These are phyloP conservation scores for Lipomyces japonicus DNA, from an alignment of 805 yeast genomes.

Conservation along the genomic window DNA sequence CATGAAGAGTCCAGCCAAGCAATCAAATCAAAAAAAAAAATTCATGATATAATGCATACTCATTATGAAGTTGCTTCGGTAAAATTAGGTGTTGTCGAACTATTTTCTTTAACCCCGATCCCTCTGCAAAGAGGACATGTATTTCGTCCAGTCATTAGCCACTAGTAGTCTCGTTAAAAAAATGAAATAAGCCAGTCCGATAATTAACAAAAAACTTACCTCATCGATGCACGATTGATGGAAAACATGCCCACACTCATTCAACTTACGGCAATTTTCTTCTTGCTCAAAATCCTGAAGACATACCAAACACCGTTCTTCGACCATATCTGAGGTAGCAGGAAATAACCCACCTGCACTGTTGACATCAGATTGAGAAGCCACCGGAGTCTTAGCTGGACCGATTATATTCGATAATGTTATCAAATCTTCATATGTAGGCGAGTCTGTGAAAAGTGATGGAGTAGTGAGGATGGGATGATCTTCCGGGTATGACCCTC, in stretches of 20 bases:
- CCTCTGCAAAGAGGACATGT: constrained; percentile 49
- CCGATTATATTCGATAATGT: constrained; percentile 49
- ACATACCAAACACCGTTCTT: constrained; percentile 49
- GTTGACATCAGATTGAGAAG: constrained; percentile 43
- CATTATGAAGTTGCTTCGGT: neutral
- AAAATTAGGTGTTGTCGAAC: neutral
- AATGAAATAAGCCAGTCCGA: neutral
- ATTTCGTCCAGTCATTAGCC: constrained; percentile 45
- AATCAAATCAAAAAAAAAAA: neutral
- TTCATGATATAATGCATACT: neutral
- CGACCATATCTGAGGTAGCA: constrained; percentile 6
- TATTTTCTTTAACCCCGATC: constrained; percentile 36
- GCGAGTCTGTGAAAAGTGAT: constrained; percentile 46
- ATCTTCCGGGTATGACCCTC: constrained; percentile 49
- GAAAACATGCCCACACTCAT: constrained; percentile 49
- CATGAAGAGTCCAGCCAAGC: too few species aligned
- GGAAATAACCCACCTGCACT: constrained; percentile 40
- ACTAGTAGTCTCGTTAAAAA: constrained; percentile 23
- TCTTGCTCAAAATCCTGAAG: constrained; percentile 46
- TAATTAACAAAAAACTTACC: too few species aligned
- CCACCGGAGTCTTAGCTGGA: constrained; percentile 45
- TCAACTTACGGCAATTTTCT: constrained; percentile 47
- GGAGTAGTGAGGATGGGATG: constrained; percentile 52
- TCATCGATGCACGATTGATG: constrained; percentile 57
- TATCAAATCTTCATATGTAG: constrained; percentile 50